Base-by-base conservation (phyloP, 371 early-diverging fungal genomes). In the Fennellomyces sp. region DNA sequence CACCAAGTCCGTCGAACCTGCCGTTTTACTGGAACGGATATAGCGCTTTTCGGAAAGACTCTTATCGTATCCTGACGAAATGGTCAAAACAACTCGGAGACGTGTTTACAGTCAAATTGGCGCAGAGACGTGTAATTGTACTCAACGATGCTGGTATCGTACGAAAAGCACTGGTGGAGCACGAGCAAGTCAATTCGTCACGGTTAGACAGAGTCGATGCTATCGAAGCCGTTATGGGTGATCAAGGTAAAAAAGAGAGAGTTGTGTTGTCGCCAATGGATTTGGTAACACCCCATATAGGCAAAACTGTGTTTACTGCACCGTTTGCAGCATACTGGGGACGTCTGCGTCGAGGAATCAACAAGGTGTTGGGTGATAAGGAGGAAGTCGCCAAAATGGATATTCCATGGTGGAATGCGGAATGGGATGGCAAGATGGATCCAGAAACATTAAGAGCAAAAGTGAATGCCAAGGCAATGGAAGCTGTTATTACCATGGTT, bases 161-260 rank as follows among this genome's bases (percentile, higher is more conserved):
- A 8, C 58, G 67, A 26, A 58, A 66, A 13, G 52, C 57, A 0
- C 56, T 78, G 15, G 58, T 81, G 11, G 76, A 73, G 17, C 58
- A 58, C n/a, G 69, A 77, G 5, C 78, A 75, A 42, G 49, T 54
- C 45, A 77, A 77, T 45, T 77, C 78, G 11, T 65, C 74, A 0
- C 52, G 52, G 4, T 25, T 53, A 52, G 57, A 7, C 5, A 35
- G 4, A 25, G 35, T 54, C 1, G 58, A 65, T 2, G 76, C 71
- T 35, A 48, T 72, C 3, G 81, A 81, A 50, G 60, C 38, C 2
- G 19, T 69, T 13, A 53, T 77, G 57, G 68, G 72, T 13, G 76
- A 76, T 45, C 54, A 61, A 53, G 71, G 70, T 69, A 58, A 54
- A 48, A 49, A 27, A 12, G 19, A 31, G 2, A 19, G 23, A n/a